These are phyloP conservation scores for Cutaneotrichosporon arboriforme DNA, from an alignment of 1,284 basidiomycete species.

Conservation along the genomic window DNA sequence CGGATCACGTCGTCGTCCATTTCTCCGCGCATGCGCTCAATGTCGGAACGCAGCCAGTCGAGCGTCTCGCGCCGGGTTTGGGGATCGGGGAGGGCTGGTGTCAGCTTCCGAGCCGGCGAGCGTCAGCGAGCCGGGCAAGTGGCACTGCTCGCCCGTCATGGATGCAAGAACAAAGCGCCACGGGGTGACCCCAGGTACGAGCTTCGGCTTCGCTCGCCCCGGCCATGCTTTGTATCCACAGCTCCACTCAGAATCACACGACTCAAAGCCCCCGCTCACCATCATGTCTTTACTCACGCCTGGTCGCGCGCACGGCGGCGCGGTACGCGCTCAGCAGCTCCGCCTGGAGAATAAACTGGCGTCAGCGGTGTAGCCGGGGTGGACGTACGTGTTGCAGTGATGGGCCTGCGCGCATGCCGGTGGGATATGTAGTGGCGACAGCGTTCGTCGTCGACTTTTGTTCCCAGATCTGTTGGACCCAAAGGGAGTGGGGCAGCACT, in stretches of 20 bases:
- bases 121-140: no score
- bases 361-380: not conserved
- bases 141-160: not conserved
- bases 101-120: not conserved
- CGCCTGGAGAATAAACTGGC: constrained; percentile 44
- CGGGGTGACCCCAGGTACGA: not conserved
- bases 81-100: constrained; percentile 42
- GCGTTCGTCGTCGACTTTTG: not conserved
- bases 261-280: no score
- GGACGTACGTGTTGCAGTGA: constrained; percentile 36
- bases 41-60: constrained; percentile 42
- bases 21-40: constrained; percentile 35
- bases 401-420: constrained; percentile 12
- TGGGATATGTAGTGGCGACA: not conserved
- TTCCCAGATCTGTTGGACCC: no score
- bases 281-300: constrained; percentile 31
- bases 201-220: no score
- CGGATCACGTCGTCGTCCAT: constrained; percentile 31
- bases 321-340: constrained; percentile 42
- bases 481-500: no score
- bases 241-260: no score
- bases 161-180: not conserved
- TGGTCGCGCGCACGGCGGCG: constrained; percentile 40
- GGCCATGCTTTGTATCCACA: no score
- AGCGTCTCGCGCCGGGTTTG: constrained; percentile 43